Percentiles rank a stretch among this genome's conserved stretches.
phyloP scores from a whole-genome alignment of 2,329 filamentous ascomycete species.

The Aspergillus brunneoviolaceus region DNA sequence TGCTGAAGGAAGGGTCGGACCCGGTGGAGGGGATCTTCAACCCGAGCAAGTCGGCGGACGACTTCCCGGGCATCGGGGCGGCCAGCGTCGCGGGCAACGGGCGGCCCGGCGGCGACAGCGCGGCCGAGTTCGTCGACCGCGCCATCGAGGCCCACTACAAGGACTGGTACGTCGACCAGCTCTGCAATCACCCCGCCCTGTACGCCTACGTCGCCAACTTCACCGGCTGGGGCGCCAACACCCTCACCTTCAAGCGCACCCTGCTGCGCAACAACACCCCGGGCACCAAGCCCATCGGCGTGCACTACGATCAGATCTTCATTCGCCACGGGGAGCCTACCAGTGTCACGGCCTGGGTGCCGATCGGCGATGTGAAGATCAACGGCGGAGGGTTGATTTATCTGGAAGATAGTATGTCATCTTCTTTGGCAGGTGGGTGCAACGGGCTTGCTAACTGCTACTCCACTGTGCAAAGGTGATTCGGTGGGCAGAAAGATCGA shows the following conservation, averaged over 20 bases:
- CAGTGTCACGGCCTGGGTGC: slow-evolving; percentile 58
- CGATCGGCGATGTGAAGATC: slow-evolving; percentile 55
- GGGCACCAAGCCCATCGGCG: slow-evolving; percentile 57
- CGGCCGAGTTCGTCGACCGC: slow-evolving; percentile 49
- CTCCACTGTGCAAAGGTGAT: slow-evolving; percentile 31
- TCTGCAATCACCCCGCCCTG: slow-evolving; percentile 55
- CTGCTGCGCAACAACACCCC: slow-evolving; percentile 59
- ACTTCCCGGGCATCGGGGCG: slow-evolving; percentile 57
- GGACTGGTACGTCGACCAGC: slow-evolving; percentile 54
- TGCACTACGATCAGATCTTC: slow-evolving; percentile 63
- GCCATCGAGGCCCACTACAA: slow-evolving; percentile 56
- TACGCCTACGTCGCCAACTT: slow-evolving; percentile 52
- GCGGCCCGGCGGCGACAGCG: slow-evolving; percentile 46
- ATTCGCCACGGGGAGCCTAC: slow-evolving; percentile 56
- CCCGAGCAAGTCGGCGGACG: slow-evolving; percentile 38
- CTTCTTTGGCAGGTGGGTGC: neutral
- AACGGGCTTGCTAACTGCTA: neutral
- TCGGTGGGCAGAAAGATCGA: slow-evolving; percentile 53
- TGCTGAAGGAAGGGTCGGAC: slow-evolving; percentile 55
- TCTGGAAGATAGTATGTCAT: slow-evolving; percentile 46
- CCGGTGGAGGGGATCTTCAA: slow-evolving; percentile 58
- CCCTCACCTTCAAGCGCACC: slow-evolving; percentile 49
- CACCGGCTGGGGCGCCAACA: slow-evolving; percentile 55
- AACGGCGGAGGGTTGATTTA: slow-evolving; percentile 61
- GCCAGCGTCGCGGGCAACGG: slow-evolving; percentile 49